These are phyloP conservation scores for Trichoderma erinaceum DNA, from an alignment of 495 filamentous ascomycete genomes.

Conservation along the genomic window DNA sequence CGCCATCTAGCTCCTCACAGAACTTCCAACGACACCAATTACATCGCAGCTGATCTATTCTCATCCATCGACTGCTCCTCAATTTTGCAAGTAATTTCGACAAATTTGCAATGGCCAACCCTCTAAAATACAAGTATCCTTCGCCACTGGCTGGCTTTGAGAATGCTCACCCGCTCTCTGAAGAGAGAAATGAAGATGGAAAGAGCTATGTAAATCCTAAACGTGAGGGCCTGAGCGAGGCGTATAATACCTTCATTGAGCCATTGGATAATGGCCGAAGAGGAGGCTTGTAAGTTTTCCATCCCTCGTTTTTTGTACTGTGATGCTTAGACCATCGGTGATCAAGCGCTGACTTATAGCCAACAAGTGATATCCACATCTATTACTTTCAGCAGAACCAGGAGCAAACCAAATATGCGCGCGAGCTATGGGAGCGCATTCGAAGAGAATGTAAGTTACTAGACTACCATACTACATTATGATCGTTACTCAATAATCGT, in stretches of 20 bases:
- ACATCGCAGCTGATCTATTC: not conserved
- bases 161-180: conserved; percentile 51
- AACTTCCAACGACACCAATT: not conserved
- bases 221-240: conserved; percentile 50
- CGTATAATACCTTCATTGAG: conserved; percentile 59
- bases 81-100: not conserved
- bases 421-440: conserved; percentile 70
- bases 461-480: not conserved
- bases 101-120: conserved; percentile 11
- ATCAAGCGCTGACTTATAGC: not conserved
- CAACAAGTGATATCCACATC: conserved; percentile 64
- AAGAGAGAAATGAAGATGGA: conserved; percentile 58
- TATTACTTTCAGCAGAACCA: conserved; percentile 67
- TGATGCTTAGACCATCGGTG: not conserved
- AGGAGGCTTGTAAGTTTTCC: conserved; percentile 50
- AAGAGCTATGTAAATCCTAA: conserved; percentile 59
- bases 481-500: not conserved
- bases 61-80: not conserved
- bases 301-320: not conserved
- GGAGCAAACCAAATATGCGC: conserved; percentile 57
- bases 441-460: conserved; percentile 63
- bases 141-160: conserved; percentile 66
- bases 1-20: not conserved
- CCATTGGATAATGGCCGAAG: conserved; percentile 55
- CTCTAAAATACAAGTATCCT: conserved; percentile 44